Evolutionary conservation across 1,139 yeast genomes (phyloP).

Genomic region (Suhomyces bribrorum): DNA sequence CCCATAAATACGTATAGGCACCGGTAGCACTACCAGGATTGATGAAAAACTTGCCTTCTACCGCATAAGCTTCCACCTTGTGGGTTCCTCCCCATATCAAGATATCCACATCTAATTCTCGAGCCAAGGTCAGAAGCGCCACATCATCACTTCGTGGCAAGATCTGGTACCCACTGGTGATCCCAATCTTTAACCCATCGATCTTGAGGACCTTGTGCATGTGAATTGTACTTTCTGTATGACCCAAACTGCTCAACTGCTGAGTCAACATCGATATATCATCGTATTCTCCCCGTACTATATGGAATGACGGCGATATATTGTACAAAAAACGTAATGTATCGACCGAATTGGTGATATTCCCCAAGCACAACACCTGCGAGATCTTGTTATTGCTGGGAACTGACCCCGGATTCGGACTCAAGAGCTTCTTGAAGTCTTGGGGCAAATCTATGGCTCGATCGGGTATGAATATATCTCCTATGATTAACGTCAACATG

Average conservation of each 20-base stretch:
- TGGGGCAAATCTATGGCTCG: conserved; percentile 63
- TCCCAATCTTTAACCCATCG: conserved; percentile 77
- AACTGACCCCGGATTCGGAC: conserved; percentile 46
- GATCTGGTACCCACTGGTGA: conserved; percentile 80
- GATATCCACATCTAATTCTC: conserved; percentile 90
- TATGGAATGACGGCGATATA: conserved; percentile 69
- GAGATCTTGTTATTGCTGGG: conserved; percentile 68
- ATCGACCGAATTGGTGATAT: conserved; percentile 67
- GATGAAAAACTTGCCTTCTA: conserved; percentile 88
- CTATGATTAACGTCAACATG: conserved; percentile 88
- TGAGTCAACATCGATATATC: conserved; percentile 35
- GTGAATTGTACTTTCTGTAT: conserved; percentile 54
- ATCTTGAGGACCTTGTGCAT: conserved; percentile 63
- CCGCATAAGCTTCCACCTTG: conserved; percentile 86
- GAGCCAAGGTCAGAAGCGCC: conserved; percentile 75
- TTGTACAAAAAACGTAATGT: conserved; percentile 65
- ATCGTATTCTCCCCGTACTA: conserved; percentile 81
- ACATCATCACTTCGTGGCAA: conserved; percentile 89
- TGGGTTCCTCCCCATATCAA: conserved; percentile 97
- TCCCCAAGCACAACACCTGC: conserved; percentile 85
- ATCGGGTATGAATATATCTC: conserved; percentile 89
- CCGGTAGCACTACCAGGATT: conserved; percentile 98
- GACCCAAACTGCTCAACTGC: conserved; percentile 29
- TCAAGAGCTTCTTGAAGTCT: conserved; percentile 68
- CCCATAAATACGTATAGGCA: conserved; percentile 61